Evolutionary conservation across 164 flowering plant genomes (phyloP).

Genomic region (Chimonanthus praecox): DNA sequence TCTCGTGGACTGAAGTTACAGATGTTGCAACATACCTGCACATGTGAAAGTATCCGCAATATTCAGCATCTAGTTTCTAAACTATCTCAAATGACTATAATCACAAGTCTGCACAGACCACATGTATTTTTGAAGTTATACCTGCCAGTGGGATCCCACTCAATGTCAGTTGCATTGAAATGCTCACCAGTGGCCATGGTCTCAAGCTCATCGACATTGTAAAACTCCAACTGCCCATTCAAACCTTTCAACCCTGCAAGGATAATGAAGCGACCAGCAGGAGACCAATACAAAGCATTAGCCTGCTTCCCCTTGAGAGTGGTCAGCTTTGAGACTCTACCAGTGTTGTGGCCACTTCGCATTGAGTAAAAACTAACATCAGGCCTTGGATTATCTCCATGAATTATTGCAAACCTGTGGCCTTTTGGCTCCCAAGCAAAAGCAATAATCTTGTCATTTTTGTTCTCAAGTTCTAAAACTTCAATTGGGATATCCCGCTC

Average conservation of each 20-base stretch:
- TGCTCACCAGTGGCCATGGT: conserved; percentile 93
- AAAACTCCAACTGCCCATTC: conserved; percentile 92
- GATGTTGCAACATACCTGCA: conserved; percentile 87
- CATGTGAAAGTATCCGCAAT: not conserved
- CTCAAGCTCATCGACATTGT: conserved; percentile 93
- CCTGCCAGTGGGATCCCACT: conserved; percentile 99
- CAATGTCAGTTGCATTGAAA: conserved; percentile 94
- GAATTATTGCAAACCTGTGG: conserved; percentile 92
- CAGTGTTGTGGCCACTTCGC: conserved; percentile 60
- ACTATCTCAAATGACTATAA: conserved; percentile 7
- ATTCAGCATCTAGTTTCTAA: not conserved
- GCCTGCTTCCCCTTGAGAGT: conserved; percentile 94
- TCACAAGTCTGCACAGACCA: not conserved
- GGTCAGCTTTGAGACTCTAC: conserved; percentile 73
- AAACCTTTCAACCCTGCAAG: conserved; percentile 88
- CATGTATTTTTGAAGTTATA: conserved; percentile 9
- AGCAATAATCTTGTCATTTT: conserved; percentile 92
- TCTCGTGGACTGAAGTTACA: conserved; percentile 96
- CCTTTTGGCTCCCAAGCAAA: conserved; percentile 99
- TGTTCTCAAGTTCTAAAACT: conserved; percentile 95
- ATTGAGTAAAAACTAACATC: conserved; percentile 52
- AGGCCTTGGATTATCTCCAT: conserved; percentile 86
- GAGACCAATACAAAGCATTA: conserved; percentile 97
- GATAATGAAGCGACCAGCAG: conserved; percentile 71
- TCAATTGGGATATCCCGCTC: conserved; percentile 96